phyloP scores from a whole-genome alignment of 768 basidiomycete species.

The Trametes cingulata region DNA sequence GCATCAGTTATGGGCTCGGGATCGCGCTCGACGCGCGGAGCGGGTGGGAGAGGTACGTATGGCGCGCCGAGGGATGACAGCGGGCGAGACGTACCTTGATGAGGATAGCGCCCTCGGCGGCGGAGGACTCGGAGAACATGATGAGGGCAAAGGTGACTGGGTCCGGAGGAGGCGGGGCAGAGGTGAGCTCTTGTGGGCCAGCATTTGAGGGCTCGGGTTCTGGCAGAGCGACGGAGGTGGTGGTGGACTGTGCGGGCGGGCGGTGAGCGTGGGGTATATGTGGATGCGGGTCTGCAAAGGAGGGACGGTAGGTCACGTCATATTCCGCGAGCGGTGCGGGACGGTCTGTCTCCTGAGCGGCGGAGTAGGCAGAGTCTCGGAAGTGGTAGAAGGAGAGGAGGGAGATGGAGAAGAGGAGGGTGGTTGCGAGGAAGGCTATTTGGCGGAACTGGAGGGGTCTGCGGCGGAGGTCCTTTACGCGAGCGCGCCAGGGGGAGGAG shows the following conservation, averaged over 20 bases:
- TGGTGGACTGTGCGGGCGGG: not conserved
- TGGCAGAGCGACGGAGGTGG: not conserved
- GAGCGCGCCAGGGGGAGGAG: slow-evolving; percentile 17
- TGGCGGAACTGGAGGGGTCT: slow-evolving; percentile 17
- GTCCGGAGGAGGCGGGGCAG: slow-evolving; percentile 20
- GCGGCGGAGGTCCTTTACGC: slow-evolving; percentile 18
- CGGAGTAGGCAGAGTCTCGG: not conserved
- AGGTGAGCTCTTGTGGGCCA: not conserved
- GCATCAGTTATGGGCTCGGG: not conserved
- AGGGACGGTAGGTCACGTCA: not conserved
- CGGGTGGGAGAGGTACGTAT: too few species aligned
- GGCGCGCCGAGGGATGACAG: not conserved
- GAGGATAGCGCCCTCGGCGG: slow-evolving; percentile 43
- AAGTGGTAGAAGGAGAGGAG: slow-evolving; percentile 15
- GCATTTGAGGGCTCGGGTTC: not conserved
- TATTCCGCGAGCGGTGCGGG: slow-evolving; percentile 3
- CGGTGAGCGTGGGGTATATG: slow-evolving; percentile 10
- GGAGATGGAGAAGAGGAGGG: slow-evolving; percentile 11
- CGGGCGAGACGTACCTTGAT: slow-evolving; percentile 38
- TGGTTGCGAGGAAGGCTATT: slow-evolving; percentile 7
- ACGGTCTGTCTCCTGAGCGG: not conserved
- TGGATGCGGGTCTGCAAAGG: not conserved
- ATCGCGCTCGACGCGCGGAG: too few species aligned
- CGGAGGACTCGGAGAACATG: slow-evolving; percentile 45
- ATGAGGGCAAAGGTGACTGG: slow-evolving; percentile 46